Evolutionary conservation across 2,329 filamentous ascomycete species (phyloP).

Genomic region (Curvularia spicifera): DNA sequence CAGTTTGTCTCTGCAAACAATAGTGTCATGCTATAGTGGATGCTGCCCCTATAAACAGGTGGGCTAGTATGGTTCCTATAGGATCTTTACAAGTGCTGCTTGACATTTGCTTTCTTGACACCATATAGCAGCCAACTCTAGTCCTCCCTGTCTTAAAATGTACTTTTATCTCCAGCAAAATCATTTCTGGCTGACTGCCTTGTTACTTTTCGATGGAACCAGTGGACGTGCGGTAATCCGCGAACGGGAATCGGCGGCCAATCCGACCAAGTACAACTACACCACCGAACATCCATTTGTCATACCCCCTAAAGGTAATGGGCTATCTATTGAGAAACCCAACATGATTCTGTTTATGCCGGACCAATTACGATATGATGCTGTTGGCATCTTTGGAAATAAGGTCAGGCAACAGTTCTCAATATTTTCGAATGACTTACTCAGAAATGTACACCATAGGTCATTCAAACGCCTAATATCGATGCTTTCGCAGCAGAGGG

Average conservation of each 20-base stretch:
- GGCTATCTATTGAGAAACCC: neutral
- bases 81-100: no score
- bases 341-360: conserved; percentile 52
- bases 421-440: neutral
- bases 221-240: neutral
- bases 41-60: no score
- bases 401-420: neutral
- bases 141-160: no score
- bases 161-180: neutral
- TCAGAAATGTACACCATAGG: neutral
- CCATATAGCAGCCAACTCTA: no score
- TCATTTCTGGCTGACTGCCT: neutral
- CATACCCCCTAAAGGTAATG: neutral
- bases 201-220: neutral
- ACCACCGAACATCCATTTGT: neutral
- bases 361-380: conserved; percentile 57
- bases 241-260: neutral
- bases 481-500: conserved; percentile 51
- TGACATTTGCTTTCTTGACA: no score
- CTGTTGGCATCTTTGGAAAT: conserved; percentile 44
- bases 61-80: no score
- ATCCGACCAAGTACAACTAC: neutral
- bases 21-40: no score
- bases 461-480: conserved; percentile 52
- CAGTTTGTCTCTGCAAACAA: no score